A percentile compares a stretch with the other conserved stretches of the same genome.
These are phyloP conservation scores for Rhinocladiella similis DNA, from an alignment of 2,329 filamentous ascomycete species.

Conservation along the genomic window DNA sequence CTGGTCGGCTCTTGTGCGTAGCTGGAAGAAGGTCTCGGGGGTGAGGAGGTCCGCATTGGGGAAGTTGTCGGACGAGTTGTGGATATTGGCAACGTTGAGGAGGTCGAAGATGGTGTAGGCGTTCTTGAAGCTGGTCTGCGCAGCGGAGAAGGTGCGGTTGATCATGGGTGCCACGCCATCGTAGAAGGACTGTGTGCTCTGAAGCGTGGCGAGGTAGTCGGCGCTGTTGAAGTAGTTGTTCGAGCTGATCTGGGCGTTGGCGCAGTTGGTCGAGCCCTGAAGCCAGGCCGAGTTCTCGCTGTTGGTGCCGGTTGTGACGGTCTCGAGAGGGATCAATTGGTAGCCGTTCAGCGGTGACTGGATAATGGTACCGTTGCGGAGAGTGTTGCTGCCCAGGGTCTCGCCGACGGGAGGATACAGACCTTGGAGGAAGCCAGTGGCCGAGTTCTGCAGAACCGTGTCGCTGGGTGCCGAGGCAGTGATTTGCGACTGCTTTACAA, in stretches of 20 bases:
- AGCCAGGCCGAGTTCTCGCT: slow-evolving; percentile 60
- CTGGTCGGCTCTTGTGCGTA: slow-evolving; percentile 71
- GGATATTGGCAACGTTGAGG: slow-evolving; percentile 63
- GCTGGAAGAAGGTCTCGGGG: slow-evolving; percentile 62
- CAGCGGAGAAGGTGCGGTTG: slow-evolving; percentile 51
- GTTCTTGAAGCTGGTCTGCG: slow-evolving; percentile 58
- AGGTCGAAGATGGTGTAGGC: slow-evolving; percentile 68
- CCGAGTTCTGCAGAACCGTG: slow-evolving; percentile 76
- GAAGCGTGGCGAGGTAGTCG: slow-evolving; percentile 50
- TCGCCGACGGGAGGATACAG: slow-evolving; percentile 76
- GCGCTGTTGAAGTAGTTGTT: slow-evolving; percentile 58
- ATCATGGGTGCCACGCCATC: slow-evolving; percentile 51
- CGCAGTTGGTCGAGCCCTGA: slow-evolving; percentile 57
- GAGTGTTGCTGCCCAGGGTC: slow-evolving; percentile 55
- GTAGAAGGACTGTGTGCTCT: slow-evolving; percentile 57
- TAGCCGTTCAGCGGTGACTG: slow-evolving; percentile 73
- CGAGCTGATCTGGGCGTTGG: slow-evolving; percentile 57
- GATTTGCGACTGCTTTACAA: slow-evolving; percentile 70
- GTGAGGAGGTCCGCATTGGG: slow-evolving; percentile 57
- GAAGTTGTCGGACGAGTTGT: slow-evolving; percentile 61
- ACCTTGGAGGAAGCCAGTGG: slow-evolving; percentile 73
- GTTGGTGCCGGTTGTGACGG: slow-evolving; percentile 60
- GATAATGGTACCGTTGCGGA: slow-evolving; percentile 70
- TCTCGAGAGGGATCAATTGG: slow-evolving; percentile 76
- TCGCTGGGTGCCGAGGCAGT: slow-evolving; percentile 71